A percentile compares a stretch with the other conserved stretches of the same genome.
phyloP scores from a whole-genome alignment of 78 protist genomes.

The Planoprotostelium fungivorum region DNA sequence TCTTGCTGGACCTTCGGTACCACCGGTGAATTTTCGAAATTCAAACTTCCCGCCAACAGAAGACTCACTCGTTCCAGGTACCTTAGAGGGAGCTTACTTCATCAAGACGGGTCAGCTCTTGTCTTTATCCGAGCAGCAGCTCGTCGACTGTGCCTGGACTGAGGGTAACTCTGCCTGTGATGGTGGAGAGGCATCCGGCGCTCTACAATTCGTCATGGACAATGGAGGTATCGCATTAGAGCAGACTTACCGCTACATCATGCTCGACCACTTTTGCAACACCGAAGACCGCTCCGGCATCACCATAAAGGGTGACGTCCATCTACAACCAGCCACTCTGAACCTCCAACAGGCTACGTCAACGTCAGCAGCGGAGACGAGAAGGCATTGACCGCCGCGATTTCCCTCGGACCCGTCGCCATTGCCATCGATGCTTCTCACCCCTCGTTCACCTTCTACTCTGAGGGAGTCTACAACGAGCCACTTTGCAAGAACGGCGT shows the following conservation, averaged over 20 bases:
- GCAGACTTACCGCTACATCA: conserved; percentile 64
- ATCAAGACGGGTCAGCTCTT: conserved; percentile 9
- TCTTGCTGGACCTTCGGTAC: conserved; percentile 76
- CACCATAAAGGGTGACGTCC: background rate
- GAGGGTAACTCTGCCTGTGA: conserved; percentile 29
- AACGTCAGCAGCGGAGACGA: conserved; percentile 48
- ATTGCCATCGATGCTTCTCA: conserved; percentile 68
- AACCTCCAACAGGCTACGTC: conserved; percentile 29
- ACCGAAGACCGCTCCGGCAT: conserved; percentile 10
- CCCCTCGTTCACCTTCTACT: conserved; percentile 50
- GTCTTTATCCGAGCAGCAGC: conserved; percentile 64
- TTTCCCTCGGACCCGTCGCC: conserved; percentile 57
- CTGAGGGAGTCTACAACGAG: conserved; percentile 45
- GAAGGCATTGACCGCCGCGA: conserved; percentile 44
- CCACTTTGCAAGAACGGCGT: conserved; percentile 44
- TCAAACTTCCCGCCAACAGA: too few species aligned
- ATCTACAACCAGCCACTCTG: background rate
- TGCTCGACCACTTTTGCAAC: conserved; percentile 54
- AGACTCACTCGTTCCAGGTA: too few species aligned
- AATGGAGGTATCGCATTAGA: conserved; percentile 64
- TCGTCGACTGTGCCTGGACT: conserved; percentile 46
- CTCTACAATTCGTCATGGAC: conserved; percentile 12
- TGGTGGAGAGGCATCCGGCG: conserved; percentile 37
- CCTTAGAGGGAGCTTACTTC: conserved; percentile 59
- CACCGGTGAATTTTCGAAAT: too few species aligned